Conservation (phyloP, 2,329 filamentous ascomycete species). For the Fusarium mundagurra region DNA sequence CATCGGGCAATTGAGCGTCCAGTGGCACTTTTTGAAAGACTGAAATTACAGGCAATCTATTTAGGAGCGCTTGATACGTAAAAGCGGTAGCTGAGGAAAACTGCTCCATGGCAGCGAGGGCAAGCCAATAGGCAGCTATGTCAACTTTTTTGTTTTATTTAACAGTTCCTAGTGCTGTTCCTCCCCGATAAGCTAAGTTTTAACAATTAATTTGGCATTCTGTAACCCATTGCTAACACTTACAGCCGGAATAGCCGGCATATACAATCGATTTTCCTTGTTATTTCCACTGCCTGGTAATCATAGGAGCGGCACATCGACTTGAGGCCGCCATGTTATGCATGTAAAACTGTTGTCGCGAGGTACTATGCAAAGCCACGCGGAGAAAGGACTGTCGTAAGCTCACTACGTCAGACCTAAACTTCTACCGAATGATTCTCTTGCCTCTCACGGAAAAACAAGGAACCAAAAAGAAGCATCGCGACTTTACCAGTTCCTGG, state of each 20-base stretch:
- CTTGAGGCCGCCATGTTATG: neutral
- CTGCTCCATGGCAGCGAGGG: accelerated
- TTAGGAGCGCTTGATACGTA: neutral
- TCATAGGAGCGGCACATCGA: accelerated
- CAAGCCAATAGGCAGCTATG: accelerated
- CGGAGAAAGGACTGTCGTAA: too few relatives aligned
- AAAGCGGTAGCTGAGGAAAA: too few relatives aligned
- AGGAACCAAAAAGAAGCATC: too few relatives aligned
- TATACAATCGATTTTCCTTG: neutral
- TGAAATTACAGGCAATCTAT: accelerated
- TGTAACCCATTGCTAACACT: neutral
- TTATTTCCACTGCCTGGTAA: accelerated
- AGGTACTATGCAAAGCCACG: neutral
- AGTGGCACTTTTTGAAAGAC: accelerated
- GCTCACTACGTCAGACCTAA: neutral
- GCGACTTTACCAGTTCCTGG: neutral
- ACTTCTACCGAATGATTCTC: accelerated
- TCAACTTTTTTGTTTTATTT: accelerated
- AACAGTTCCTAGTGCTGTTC: neutral
- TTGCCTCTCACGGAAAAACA: neutral
- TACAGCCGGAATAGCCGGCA: accelerated
- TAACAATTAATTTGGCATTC: neutral
- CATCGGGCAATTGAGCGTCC: too few relatives aligned
- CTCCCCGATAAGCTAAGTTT: too few relatives aligned
- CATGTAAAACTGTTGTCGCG: accelerated